Conservation (phyloP, 139 green algal genomes). For the Chlamydomonas schloesseri region DNA sequence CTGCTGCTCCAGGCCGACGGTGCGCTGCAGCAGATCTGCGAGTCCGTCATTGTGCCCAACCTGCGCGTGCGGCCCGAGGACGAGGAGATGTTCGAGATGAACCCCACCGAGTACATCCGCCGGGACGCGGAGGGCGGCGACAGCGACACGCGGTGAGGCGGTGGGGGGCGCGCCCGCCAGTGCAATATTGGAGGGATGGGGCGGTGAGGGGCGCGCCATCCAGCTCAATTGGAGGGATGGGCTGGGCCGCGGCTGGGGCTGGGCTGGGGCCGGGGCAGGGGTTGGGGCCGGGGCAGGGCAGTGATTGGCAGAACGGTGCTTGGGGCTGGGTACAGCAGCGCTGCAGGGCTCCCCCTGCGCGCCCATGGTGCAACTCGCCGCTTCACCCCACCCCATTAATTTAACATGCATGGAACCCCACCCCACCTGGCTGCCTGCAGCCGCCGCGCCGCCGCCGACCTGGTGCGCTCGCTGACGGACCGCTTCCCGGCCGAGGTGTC, state of each 20-base stretch:
- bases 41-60: slow-evolving; percentile 93
- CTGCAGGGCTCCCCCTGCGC: too few species aligned
- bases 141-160: slow-evolving; percentile 85
- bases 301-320: too few species aligned
- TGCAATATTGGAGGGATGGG: too few species aligned
- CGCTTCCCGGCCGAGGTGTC: slow-evolving; percentile 87
- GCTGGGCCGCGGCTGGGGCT: too few species aligned
- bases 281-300: too few species aligned
- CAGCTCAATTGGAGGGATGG: too few species aligned
- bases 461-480: slow-evolving; percentile 88
- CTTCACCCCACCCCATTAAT: too few species aligned
- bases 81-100: slow-evolving; percentile 64
- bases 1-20: neutral
- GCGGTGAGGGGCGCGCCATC: too few species aligned
- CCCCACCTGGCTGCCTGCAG: neutral
- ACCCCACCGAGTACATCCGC: slow-evolving; percentile 92
- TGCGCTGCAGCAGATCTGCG: slow-evolving; percentile 82
- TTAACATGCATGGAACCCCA: too few species aligned
- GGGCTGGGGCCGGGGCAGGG: too few species aligned
- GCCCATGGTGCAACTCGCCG: too few species aligned
- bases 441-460: slow-evolving; percentile 90
- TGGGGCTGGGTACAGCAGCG: too few species aligned
- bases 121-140: slow-evolving; percentile 96
- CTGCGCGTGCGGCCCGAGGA: slow-evolving; percentile 48
- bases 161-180: neutral